A percentile compares a stretch with the other conserved stretches of the same genome.
phyloP scores from a whole-genome alignment of 2,329 filamentous ascomycete genomes.

The Leptosphaerulina australis region DNA sequence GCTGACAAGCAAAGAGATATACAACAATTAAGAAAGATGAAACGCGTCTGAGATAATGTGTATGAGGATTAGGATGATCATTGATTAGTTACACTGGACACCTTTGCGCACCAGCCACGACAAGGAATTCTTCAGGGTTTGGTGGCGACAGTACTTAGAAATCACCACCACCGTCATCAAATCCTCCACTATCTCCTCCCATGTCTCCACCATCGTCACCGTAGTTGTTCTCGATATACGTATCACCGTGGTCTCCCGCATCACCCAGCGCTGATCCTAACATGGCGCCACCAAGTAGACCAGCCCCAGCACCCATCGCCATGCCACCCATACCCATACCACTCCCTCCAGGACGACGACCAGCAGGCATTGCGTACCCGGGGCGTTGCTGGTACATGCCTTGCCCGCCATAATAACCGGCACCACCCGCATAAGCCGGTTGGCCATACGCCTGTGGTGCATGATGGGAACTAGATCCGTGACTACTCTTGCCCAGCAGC shows the following conservation, averaged over 20 bases:
- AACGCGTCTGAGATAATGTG: too few species aligned
- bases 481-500: conserved; percentile 55
- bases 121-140: too few species aligned
- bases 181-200: conserved; percentile 7
- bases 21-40: too few species aligned
- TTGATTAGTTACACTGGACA: too few species aligned
- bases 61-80: too few species aligned
- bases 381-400: conserved; percentile 18
- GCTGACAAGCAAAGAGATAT: too few species aligned
- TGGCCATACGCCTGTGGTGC: conserved; percentile 36
- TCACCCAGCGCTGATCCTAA: conserved; percentile 68
- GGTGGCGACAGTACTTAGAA: too few species aligned
- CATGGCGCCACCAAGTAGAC: conserved; percentile 77
- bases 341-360: conserved; percentile 37
- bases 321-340: conserved; percentile 74
- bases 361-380: conserved; percentile 27
- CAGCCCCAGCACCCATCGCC: conserved; percentile 79
- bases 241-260: conserved; percentile 39
- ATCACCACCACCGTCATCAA: conserved; percentile 1
- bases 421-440: conserved; percentile 30
- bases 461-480: conserved; percentile 47
- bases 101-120: too few species aligned
- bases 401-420: conserved; percentile 36
- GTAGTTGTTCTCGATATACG: conserved; percentile 36
- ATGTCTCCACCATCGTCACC: conserved; percentile 29